Evolutionary conservation across 192 early-diverging fungal genomes (phyloP), one percentile per base, ranked within the genome.

Genomic region (Coemansia javaensis): DNA sequence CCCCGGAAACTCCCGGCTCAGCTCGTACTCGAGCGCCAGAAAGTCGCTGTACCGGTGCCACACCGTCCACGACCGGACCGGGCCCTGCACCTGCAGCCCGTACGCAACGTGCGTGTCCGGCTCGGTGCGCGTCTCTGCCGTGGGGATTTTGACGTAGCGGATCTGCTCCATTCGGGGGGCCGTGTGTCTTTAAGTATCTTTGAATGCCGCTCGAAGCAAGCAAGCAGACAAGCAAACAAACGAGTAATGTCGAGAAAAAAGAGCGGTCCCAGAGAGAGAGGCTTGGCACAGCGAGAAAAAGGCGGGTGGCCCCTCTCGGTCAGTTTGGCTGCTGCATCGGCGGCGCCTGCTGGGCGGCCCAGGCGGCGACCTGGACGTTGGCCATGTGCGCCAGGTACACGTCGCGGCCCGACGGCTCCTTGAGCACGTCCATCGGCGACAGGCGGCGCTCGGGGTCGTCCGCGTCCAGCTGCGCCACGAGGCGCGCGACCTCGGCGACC

Each of bases 1-100:
- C 40, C 79, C 79, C 0, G 87, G 88, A 48, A 88, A 87, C 41
- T 85, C 77, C 13, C 79, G 63, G 5, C 60, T 25, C 10, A 89
- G 79, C 34, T 82, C 82, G 16, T 55, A 57, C 36, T 87, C 60
- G 0, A 96, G 83, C 22, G 77, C 59, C 31, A 83, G 79, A 63
- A 96, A 96, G 49, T 92, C 91, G 35, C 79, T 84, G 60, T 88
- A 88, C 7, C 85, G 82, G 51, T 87, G 89, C 85, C 85, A 90
- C n/a, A 93, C 82, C 1, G 76, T 80, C 92, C 92, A 95, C 10
- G 87, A 82, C 11, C 86, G 79, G 20, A 89, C 84, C 0, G 88
- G 82, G 0, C 84, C 87, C 44, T 84, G 80, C 11, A 95, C 75
- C 31, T 83, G 71, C 27, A 95, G 59, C 28, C 80, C 79, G 53